phyloP scores from a whole-genome alignment of 768 basidiomycete genomes.

The Suillus placidus region DNA sequence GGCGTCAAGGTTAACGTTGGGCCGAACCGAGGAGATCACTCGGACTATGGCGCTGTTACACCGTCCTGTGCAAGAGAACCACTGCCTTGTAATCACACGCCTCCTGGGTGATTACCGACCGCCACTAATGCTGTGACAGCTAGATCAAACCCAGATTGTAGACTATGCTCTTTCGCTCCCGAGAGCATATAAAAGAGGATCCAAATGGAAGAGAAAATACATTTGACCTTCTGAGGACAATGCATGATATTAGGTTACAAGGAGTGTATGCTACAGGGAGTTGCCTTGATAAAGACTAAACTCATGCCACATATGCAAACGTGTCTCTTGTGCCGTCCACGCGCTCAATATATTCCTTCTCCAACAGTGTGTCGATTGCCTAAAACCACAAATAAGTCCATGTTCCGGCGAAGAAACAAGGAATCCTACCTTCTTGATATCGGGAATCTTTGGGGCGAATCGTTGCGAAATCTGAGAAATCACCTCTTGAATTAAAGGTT shows the following conservation, averaged over 20 bases:
- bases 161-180: neutral
- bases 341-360: slow-evolving; percentile 98
- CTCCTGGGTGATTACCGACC: neutral
- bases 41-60: neutral
- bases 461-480: slow-evolving; percentile 86
- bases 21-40: neutral
- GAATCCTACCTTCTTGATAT: slow-evolving; percentile 85
- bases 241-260: neutral
- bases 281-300: neutral
- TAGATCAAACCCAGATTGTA: slow-evolving; percentile 2
- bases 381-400: slow-evolving; percentile 31
- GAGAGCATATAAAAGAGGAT: neutral
- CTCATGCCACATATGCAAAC: slow-evolving; percentile 41
- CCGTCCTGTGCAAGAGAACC: neutral
- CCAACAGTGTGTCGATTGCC: slow-evolving; percentile 90
- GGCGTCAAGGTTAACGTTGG: neutral
- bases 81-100: slow-evolving; percentile 7
- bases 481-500: slow-evolving; percentile 85
- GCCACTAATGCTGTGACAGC: neutral
- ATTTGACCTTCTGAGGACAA: neutral
- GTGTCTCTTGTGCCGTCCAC: slow-evolving; percentile 90
- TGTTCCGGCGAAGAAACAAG: neutral
- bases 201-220: neutral
- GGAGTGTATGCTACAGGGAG: neutral
- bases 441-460: slow-evolving; percentile 91